phyloP scores from a whole-genome alignment of 495 filamentous ascomycete species.

The Hyaloscypha finlandica region DNA sequence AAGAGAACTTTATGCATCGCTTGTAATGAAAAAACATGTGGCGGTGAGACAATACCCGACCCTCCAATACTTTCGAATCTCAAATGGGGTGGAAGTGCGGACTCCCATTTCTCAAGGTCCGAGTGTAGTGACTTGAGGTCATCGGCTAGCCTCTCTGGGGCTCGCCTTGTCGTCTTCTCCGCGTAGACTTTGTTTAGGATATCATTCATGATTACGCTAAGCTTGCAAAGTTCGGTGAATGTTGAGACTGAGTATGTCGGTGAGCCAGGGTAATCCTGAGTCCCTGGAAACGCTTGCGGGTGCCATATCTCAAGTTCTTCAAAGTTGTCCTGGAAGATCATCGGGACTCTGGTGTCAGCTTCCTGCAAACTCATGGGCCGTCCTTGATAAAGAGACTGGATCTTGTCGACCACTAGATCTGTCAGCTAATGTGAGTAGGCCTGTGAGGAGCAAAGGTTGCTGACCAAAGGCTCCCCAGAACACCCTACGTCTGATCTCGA shows the following conservation, averaged over 20 bases:
- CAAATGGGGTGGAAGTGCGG: constrained; percentile 26
- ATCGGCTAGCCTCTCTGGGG: constrained; percentile 24
- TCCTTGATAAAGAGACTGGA: constrained; percentile 23
- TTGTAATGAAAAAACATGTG: constrained; percentile 27
- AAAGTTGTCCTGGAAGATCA: constrained; percentile 8
- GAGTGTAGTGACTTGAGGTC: not conserved
- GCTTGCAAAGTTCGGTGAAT: constrained; percentile 33
- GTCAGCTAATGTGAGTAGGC: not conserved
- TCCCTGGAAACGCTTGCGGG: not conserved
- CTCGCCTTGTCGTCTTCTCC: constrained; percentile 22
- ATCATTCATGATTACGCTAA: constrained; percentile 33
- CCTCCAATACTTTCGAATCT: constrained; percentile 2
- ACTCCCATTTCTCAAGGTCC: constrained; percentile 28
- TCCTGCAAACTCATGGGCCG: constrained; percentile 6
- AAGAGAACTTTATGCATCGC: constrained; percentile 28
- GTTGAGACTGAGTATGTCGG: constrained; percentile 24
- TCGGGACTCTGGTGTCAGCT: not conserved
- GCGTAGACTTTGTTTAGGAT: constrained; percentile 34
- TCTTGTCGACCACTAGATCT: constrained; percentile 18
- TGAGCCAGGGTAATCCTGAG: not conserved
- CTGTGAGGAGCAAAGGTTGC: constrained; percentile 5
- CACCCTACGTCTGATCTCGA: constrained; percentile 45
- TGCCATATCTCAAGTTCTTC: constrained; percentile 17
- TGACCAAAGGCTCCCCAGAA: constrained; percentile 46
- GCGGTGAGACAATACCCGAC: constrained; percentile 14